A percentile compares a stretch with the other conserved stretches of the same genome.
These are phyloP conservation scores for Candida railenensis DNA, from an alignment of 805 yeast species.

Conservation along the genomic window DNA sequence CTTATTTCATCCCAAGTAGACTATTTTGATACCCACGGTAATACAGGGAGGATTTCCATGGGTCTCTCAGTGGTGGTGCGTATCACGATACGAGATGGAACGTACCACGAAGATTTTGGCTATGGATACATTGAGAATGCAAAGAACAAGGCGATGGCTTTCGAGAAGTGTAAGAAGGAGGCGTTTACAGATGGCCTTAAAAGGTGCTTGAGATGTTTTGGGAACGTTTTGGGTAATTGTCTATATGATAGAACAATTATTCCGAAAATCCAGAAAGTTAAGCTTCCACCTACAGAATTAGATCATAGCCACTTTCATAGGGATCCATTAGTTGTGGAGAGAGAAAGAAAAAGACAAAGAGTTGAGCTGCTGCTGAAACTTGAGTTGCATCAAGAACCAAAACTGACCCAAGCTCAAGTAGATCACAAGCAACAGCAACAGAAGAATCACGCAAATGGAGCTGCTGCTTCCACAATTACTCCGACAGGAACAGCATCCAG, in stretches of 20 bases:
- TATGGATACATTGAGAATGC: conserved; percentile 74
- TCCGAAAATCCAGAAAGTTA: conserved; percentile 46
- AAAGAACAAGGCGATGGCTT: conserved; percentile 67
- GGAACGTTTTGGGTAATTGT: conserved; percentile 78
- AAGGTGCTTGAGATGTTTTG: conserved; percentile 76
- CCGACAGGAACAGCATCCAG: not conserved
- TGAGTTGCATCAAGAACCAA: no score
- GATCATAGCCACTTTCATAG: conserved; percentile 33
- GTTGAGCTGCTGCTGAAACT: not conserved
- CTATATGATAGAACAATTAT: conserved; percentile 74
- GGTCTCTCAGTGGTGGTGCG: conserved; percentile 73
- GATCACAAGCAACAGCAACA: conserved; percentile 6
- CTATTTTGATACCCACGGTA: conserved; percentile 63
- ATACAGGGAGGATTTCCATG: conserved; percentile 51
- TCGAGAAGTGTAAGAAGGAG: conserved; percentile 78
- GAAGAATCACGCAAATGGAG: not conserved
- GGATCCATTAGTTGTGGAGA: conserved; percentile 32
- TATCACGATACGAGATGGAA: conserved; percentile 75
- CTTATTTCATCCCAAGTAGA: conserved; percentile 65
- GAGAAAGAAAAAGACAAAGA: conserved; percentile 21
- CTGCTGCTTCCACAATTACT: not conserved
- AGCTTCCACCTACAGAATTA: conserved; percentile 27
- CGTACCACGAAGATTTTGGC: conserved; percentile 77
- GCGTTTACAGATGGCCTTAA: conserved; percentile 85
- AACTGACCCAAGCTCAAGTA: not conserved